Base-by-base conservation (phyloP, 2,329 filamentous ascomycete species). In the Aspergillaceae sp. region DNA sequence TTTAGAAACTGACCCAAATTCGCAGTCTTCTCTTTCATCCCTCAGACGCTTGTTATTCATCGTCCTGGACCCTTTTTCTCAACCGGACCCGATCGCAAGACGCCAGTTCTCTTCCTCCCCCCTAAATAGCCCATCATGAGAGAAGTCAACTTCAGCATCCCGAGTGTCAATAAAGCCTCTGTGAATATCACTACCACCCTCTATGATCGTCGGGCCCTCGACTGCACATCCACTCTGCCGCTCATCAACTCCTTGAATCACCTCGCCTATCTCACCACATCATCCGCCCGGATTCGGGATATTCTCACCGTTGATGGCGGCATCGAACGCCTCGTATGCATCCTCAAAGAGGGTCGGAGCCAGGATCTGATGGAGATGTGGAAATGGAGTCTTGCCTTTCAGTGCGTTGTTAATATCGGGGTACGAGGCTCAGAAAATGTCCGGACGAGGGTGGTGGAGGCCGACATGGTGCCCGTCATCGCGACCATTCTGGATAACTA, bases 311-410 rank as follows among this genome's bases (percentile, higher is more conserved):
- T 98, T 72, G 92, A 98, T 85, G 92, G 92, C 69, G 92, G 92
- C 51, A 92, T 98, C 67, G 92, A 98, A 74, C 77, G 91, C 54
- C 75, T 98, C 57, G 87, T 98, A 65, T 96, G 89, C 78, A 96
- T 98, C 63, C 80, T 98, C 67, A 98, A 98, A 71, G 88, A 95
- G 70, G 92, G 92, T 52, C 80, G 92, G 64, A 96, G 87, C 72
- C 94, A 90, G 70, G 91, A 98, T 66, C 85, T 96, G 83, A 96
- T 97, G 91, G 91, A 96, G 67, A 95, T 95, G 87, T 98, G 92
- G 92, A 97, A 97, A 71, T 98, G 92, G 92, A 98, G 96, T 63
- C 78, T 98, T 52, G 92, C 92, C 44, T 98, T 98, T 68, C 92
- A 97, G 70, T 98, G 92, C 67, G 90, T 97, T 54, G 92, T 98